Evolutionary conservation across 192 early-diverging fungal genomes (phyloP), one percentile per base, ranked within the genome.

Genomic region (Backusella sp.): DNA sequence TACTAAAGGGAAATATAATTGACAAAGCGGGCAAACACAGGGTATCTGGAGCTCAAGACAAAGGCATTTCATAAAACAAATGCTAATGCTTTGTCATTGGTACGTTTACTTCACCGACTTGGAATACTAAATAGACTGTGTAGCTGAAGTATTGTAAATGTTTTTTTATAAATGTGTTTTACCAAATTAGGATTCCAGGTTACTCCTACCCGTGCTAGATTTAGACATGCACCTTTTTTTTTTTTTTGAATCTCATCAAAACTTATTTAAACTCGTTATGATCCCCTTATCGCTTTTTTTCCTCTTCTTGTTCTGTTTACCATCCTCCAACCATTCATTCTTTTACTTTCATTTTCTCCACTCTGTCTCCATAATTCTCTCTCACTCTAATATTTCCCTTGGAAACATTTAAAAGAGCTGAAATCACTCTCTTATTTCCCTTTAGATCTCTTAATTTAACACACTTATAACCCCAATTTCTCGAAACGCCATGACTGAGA

Each of bases 201-300:
- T 71, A 71, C 69, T 41, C 69, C 69, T 71, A 41, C 42, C 41
- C 41, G 69, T 71, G 69, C 37, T 42, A 26, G 11, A 44, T 42
- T 44, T 71, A 46, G n/a, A 44, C 23, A 42, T 66, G 17, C 23
- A 15, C 34, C 23, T 39, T 41, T 73, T 39, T 62, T 62, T 72
- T 72, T 73, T 53, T 62, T 62, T 66, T 65, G 37, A 41, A 41
- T 35, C 37, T 70, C 37, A 70, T 36, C 34, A 69, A 46, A 35
- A 35, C 67, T 39, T 69, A 34, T 36, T 35, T 68, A 68, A 68
- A 68, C 21, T 23, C 68, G 21, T 36, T 23, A 36, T 23, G 37
- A 69, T 39, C 37, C 68, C 68, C 68, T 69, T 73, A n/a, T 66
- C 35, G n/a, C 30, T 78, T 49, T 73, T 69, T 66, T 42, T 73